Conservation (phyloP, 306 rosid species). For the Vigna mungo region DNA sequence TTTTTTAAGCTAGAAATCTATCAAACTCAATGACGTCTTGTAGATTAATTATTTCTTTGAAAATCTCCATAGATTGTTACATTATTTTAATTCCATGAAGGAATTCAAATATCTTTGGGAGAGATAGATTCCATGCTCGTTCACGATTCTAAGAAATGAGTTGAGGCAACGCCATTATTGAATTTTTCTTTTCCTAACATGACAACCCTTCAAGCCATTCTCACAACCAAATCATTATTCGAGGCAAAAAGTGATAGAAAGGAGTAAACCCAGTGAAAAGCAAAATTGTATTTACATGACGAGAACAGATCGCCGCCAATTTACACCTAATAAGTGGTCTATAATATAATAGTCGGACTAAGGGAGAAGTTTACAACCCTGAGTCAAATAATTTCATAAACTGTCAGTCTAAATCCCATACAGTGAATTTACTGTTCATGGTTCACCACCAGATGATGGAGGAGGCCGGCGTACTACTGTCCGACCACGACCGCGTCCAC, state of each 20-base stretch:
- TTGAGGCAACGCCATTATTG: neutral
- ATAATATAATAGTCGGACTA: neutral
- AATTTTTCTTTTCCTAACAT: neutral
- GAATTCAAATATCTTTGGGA: too few species aligned
- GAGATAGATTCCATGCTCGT: neutral
- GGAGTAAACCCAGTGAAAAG: neutral
- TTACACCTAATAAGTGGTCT: constrained; percentile 5
- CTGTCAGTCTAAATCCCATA: neutral
- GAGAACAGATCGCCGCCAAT: constrained; percentile 9
- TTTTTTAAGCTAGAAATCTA: too few species aligned
- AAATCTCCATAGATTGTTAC: too few species aligned
- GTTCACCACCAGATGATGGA: constrained; percentile 51
- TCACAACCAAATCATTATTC: too few species aligned
- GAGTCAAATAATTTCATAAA: neutral
- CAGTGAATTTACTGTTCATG: neutral
- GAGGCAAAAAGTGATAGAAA: too few species aligned
- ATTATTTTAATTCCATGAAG: too few species aligned
- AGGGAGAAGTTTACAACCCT: constrained; percentile 6
- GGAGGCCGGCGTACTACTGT: constrained; percentile 61
- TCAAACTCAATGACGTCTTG: too few species aligned
- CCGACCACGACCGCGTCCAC: constrained; percentile 65
- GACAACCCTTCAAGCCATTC: neutral
- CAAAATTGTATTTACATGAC: constrained; percentile 47
- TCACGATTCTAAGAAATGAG: neutral
- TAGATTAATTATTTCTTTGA: too few species aligned